A percentile compares a stretch with the other conserved stretches of the same genome.
phyloP scores from a whole-genome alignment of 495 filamentous ascomycete genomes.

The Astrothelium macrocarpum region DNA sequence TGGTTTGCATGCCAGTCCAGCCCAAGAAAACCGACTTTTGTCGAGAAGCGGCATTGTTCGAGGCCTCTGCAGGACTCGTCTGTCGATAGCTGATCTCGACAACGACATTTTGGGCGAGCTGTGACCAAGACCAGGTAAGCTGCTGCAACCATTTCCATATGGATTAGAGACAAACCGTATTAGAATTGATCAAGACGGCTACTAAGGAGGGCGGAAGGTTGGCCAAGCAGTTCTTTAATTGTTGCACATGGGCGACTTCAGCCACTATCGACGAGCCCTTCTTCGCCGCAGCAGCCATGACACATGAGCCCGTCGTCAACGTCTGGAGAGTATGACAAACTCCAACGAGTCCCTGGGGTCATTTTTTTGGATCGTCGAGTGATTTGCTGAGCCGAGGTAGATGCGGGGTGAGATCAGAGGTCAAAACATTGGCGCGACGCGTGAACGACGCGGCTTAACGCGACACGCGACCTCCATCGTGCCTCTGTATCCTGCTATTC shows the following conservation, averaged over 20 bases:
- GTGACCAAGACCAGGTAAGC: slow-evolving; percentile 9
- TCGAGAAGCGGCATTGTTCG: slow-evolving; percentile 32
- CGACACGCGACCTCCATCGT: not conserved
- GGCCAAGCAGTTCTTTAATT: slow-evolving; percentile 82
- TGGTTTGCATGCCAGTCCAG: slow-evolving; percentile 96
- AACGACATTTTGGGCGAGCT: slow-evolving; percentile 91
- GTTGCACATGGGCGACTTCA: slow-evolving; percentile 65
- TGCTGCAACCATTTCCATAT: not conserved
- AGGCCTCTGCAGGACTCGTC: slow-evolving; percentile 19
- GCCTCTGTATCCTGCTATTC: not conserved
- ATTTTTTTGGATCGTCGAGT: not conserved
- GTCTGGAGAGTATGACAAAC: not conserved
- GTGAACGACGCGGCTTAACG: not conserved
- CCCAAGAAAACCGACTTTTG: slow-evolving; percentile 72
- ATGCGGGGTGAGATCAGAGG: not conserved
- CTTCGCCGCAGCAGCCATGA: slow-evolving; percentile 30
- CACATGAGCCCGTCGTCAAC: not conserved
- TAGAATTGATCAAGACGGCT: slow-evolving; percentile 70
- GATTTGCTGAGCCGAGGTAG: not conserved
- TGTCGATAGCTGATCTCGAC: slow-evolving; percentile 58
- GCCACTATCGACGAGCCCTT: slow-evolving; percentile 58
- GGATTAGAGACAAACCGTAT: slow-evolving; percentile 43
- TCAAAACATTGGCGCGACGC: not conserved
- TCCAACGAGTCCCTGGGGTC: not conserved
- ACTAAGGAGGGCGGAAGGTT: slow-evolving; percentile 85